Evolutionary conservation across 345 rosid genomes (phyloP), one percentile per base, ranked within the genome.

Genomic region (Kandelia obovata): DNA sequence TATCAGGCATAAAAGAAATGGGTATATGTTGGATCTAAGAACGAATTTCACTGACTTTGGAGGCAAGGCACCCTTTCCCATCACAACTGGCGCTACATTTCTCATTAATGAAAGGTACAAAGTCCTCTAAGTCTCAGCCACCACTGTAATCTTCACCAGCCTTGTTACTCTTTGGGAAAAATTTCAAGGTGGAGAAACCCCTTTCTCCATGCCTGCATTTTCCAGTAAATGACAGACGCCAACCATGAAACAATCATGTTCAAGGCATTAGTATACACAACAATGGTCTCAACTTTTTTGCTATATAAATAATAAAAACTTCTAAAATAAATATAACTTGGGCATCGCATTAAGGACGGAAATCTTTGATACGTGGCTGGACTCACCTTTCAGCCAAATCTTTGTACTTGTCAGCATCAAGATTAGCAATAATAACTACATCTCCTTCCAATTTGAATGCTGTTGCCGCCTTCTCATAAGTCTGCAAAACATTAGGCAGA

Each of bases 101-200:
- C 66, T 87, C 98, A 61, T 96, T 96, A 69, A 96, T 86, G 80
- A 92, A 92, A 78, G 53, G 77, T 21, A 90, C 98, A 69, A 92
- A 92, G 80, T 90, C 98, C 34, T 87, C 98, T 39, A 96, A 69
- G 73, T 90, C 98, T 78, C 97, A 81, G 43, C 96, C 97, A 19
- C 96, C 99, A 5, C 83, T 94, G 56, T 92, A 96, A 17, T 92
- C 97, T 76, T 90, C 94, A 62, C 99, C 99, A 34, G 82, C 98
- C 84, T 90, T 92, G 85, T 92, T 92, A 79, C 84, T 77, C 72
- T 83, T 87, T 10, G 99, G 98, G 70, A 96, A 96, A 77, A 90
- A 92, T 69, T 90, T 96, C 72, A 96, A 59, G 32, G 97, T 92
- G 66, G 99, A 98, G 86, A 30, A 92, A 62, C 97, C 99, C 71